Conservation (phyloP, 2,329 filamentous ascomycete genomes). For the Fusarium sp. region DNA sequence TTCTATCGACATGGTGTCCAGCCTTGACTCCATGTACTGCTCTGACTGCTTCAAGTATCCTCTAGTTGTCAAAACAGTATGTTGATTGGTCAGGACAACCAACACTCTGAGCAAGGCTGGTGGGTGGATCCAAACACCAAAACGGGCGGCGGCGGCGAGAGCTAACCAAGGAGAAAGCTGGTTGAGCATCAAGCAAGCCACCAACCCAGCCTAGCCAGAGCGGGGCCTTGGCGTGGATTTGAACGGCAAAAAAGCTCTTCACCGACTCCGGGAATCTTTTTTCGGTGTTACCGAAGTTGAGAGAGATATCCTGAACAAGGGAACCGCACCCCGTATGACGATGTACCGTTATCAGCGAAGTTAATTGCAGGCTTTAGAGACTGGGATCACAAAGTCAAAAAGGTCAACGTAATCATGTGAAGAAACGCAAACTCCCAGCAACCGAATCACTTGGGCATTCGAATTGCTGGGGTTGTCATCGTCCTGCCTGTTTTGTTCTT, state of each 20-base stretch:
- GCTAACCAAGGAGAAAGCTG: constrained; percentile 8
- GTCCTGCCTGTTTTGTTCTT: not conserved
- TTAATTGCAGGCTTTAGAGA: not conserved
- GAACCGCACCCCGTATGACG: constrained; percentile 4
- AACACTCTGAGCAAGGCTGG: constrained; percentile 25
- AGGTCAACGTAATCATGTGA: not conserved
- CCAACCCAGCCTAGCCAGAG: constrained; percentile 13
- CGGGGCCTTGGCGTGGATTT: constrained; percentile 12
- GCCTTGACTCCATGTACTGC: constrained; percentile 17
- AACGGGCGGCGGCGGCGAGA: constrained; percentile 16
- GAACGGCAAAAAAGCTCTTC: constrained; percentile 10
- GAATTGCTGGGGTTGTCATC: not conserved
- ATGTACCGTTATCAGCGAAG: not conserved
- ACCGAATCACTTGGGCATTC: not conserved
- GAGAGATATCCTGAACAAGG: not conserved
- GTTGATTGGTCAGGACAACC: constrained; percentile 18
- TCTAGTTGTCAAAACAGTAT: not conserved
- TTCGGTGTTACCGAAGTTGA: constrained; percentile 16
- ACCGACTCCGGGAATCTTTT: constrained; percentile 20
- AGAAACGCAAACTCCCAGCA: not conserved
- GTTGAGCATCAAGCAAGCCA: constrained; percentile 10
- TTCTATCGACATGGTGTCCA: not conserved
- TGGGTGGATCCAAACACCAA: constrained; percentile 36
- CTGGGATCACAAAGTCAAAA: not conserved
- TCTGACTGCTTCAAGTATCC: constrained; percentile 17